These are phyloP conservation scores for Daedalea quercina DNA, from an alignment of 768 basidiomycete genomes.

Conservation along the genomic window DNA sequence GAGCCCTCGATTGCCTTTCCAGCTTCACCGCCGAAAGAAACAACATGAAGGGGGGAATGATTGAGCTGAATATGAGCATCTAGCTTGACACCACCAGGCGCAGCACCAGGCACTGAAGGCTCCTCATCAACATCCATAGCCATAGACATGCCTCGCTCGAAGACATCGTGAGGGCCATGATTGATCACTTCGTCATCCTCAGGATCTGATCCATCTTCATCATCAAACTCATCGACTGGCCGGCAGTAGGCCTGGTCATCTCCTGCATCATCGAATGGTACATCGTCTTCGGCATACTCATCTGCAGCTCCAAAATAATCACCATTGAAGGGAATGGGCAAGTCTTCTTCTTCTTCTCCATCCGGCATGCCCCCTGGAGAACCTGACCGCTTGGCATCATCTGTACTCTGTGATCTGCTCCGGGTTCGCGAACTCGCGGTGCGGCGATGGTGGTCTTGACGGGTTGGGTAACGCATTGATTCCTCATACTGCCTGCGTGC, in stretches of 20 bases:
- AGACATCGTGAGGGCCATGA: too few relatives aligned
- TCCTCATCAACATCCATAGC: constrained; percentile 1
- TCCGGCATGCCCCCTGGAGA: too few relatives aligned
- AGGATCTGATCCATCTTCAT: background rate
- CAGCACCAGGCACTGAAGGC: background rate
- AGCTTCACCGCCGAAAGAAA: background rate
- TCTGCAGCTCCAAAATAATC: constrained; percentile 7
- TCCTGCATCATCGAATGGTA: background rate
- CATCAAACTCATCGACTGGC: background rate
- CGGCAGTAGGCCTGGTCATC: background rate
- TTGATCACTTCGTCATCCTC: background rate
- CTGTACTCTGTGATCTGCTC: too few relatives aligned
- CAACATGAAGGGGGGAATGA: background rate
- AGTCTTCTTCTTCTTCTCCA: too few relatives aligned
- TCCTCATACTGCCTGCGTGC: too few relatives aligned
- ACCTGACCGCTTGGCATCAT: too few relatives aligned
- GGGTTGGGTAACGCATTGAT: too few relatives aligned
- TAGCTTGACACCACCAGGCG: background rate
- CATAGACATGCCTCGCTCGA: too few relatives aligned
- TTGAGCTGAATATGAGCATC: background rate
- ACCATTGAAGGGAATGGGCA: constrained; percentile 3
- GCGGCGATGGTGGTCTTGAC: too few relatives aligned
- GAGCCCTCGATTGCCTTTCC: background rate
- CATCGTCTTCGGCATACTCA: background rate
- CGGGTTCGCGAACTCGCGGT: too few relatives aligned